A percentile compares a stretch with the other conserved stretches of the same genome.
These are phyloP conservation scores for Dentiscutata heterogama DNA, from an alignment of 371 early-diverging fungal species.

Conservation along the genomic window DNA sequence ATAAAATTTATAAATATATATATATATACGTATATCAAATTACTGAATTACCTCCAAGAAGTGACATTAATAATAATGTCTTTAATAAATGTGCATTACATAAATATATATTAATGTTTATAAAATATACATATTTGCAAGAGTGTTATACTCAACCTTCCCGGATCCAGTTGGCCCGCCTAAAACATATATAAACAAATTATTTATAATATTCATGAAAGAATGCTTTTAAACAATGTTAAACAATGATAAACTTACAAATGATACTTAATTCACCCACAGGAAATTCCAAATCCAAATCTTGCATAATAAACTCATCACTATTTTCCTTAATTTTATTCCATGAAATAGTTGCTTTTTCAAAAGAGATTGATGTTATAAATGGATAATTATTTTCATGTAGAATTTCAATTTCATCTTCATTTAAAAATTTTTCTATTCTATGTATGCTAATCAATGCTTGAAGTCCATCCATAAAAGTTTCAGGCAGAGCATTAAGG, in stretches of 20 bases:
- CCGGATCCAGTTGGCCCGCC: constrained; percentile 73
- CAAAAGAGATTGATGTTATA: constrained; percentile 55
- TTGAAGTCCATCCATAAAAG: constrained; percentile 60
- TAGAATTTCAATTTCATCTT: constrained; percentile 63
- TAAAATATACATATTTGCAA: no score
- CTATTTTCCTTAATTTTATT: constrained; percentile 51
- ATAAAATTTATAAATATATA: not conserved
- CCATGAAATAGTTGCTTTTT: constrained; percentile 62
- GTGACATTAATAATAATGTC: constrained; percentile 68
- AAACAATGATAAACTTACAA: constrained; percentile 34
- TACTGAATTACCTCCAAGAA: constrained; percentile 68
- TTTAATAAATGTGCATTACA: constrained; percentile 47
- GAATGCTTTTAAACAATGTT: not conserved
- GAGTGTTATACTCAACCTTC: constrained; percentile 46
- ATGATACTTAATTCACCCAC: constrained; percentile 66
- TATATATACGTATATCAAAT: not conserved
- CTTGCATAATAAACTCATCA: constrained; percentile 58
- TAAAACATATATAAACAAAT: not conserved
- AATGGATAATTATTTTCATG: constrained; percentile 28
- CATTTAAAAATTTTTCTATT: constrained; percentile 66
- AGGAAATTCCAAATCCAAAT: constrained; percentile 67
- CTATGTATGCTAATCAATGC: constrained; percentile 65
- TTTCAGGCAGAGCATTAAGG: constrained; percentile 66
- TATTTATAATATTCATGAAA: not conserved
- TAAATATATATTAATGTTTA: no score